Evolutionary conservation across 192 early-diverging fungal genomes (phyloP).

Genomic region (Rhizophagus prolifer): DNA sequence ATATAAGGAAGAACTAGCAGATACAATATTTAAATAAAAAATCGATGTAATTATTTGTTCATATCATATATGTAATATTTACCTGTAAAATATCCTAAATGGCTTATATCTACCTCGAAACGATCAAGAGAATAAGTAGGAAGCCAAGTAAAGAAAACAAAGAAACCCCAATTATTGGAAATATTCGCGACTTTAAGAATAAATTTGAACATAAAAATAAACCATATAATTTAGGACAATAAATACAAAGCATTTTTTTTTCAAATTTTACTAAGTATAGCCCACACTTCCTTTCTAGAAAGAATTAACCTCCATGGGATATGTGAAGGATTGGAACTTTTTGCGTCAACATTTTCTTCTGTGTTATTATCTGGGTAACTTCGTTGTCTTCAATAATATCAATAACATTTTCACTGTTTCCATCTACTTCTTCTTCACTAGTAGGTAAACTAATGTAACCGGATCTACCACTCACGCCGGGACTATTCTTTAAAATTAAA

Average conservation of each 20-base stretch:
- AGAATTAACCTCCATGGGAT: constrained; percentile 19
- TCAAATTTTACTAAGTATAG: not conserved
- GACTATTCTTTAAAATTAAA: constrained; percentile 32
- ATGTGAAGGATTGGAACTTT: not conserved
- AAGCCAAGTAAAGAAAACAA: constrained; percentile 39
- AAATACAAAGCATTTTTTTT: no score
- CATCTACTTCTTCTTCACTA: not conserved
- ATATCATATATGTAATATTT: not conserved
- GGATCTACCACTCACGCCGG: constrained; percentile 24
- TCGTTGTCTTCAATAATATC: not conserved
- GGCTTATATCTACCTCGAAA: constrained; percentile 38
- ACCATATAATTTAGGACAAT: no score
- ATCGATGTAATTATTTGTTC: no score
- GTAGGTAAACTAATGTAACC: not conserved
- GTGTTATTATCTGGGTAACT: not conserved
- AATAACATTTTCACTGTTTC: not conserved
- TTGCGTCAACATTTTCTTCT: not conserved
- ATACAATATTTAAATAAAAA: no score
- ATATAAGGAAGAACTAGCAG: constrained; percentile 25
- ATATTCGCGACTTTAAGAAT: constrained; percentile 2
- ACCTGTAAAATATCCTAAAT: constrained; percentile 42
- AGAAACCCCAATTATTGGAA: constrained; percentile 36
- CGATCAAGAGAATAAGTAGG: constrained; percentile 42
- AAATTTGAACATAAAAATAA: no score
- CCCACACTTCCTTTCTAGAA: constrained; percentile 9